phyloP scores from a whole-genome alignment of 306 rosid genomes.

The Psophocarpus tetragonolobus region DNA sequence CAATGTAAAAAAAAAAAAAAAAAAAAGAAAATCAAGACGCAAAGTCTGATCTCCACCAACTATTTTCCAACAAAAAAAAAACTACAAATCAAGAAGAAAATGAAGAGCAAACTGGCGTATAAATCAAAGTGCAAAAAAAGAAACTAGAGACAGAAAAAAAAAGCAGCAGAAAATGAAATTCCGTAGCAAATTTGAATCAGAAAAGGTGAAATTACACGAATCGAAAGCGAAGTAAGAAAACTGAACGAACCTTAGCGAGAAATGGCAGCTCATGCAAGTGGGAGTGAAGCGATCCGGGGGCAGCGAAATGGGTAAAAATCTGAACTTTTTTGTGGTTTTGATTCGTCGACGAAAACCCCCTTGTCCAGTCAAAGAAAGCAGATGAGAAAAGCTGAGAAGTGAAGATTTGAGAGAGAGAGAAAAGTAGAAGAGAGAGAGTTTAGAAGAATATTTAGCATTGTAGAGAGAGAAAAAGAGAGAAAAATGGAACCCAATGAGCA shows the following conservation, averaged over 20 bases:
- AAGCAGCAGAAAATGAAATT: not conserved
- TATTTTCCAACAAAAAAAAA: not conserved
- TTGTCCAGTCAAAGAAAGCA: constrained; percentile 75
- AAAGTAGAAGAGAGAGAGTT: constrained; percentile 24
- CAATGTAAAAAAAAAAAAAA: not conserved
- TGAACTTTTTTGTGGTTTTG: constrained; percentile 47
- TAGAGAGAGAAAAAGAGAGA: constrained; percentile 41
- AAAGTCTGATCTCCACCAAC: constrained; percentile 7
- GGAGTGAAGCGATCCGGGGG: constrained; percentile 28
- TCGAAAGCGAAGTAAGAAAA: not conserved
- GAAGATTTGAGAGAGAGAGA: constrained; percentile 49
- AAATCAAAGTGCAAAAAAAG: not conserved
- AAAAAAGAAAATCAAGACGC: not conserved
- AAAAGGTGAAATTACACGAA: constrained; percentile 19
- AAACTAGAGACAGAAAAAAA: not conserved
- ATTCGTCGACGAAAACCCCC: constrained; percentile 42
- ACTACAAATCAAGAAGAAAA: constrained; percentile 25
- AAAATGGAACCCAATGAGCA: constrained; percentile 62
- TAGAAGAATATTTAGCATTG: constrained; percentile 36
- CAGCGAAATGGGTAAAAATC: constrained; percentile 38
- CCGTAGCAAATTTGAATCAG: constrained; percentile 18
- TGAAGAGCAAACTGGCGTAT: constrained; percentile 5
- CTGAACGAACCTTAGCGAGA: constrained; percentile 36
- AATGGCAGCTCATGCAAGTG: constrained; percentile 56
- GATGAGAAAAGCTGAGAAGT: constrained; percentile 51